Percentiles rank a stretch among this genome's conserved stretches.
Evolutionary conservation across 352 stramenopile genomes (phyloP).

Genomic region (Phytophthora syringae): DNA sequence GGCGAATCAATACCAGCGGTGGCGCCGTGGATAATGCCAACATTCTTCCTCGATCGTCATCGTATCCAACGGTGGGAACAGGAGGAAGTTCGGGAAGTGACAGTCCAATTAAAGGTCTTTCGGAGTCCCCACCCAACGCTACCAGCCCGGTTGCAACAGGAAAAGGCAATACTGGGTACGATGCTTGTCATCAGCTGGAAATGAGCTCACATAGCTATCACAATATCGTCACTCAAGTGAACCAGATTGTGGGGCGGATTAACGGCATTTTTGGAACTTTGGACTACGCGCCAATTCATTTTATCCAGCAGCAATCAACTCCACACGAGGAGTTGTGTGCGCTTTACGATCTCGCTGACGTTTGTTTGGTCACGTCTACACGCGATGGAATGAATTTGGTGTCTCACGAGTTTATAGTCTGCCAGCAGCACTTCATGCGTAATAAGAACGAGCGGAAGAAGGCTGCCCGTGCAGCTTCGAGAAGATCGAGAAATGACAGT

Average conservation of each 20-base stretch:
- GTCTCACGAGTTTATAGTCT: slow-evolving; percentile 90
- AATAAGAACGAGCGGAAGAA: slow-evolving; percentile 76
- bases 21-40: slow-evolving; percentile 8
- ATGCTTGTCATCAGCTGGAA: slow-evolving; percentile 67
- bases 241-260: slow-evolving; percentile 90
- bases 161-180: slow-evolving; percentile 39
- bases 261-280: slow-evolving; percentile 89
- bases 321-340: slow-evolving; percentile 89
- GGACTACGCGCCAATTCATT: slow-evolving; percentile 92
- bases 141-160: slow-evolving; percentile 28
- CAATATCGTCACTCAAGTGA: slow-evolving; percentile 80
- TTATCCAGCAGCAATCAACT: slow-evolving; percentile 85
- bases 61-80: slow-evolving; percentile 27
- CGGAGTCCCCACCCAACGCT: slow-evolving; percentile 31
- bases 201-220: slow-evolving; percentile 82
- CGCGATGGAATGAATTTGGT: slow-evolving; percentile 92
- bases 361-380: slow-evolving; percentile 90
- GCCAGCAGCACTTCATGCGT: slow-evolving; percentile 86
- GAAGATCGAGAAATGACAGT: slow-evolving; percentile 2
- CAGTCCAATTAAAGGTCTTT: slow-evolving; percentile 34
- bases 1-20: slow-evolving; percentile 23
- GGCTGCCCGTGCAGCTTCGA: slow-evolving; percentile 39
- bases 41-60: slow-evolving; percentile 30
- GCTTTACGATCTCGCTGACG: slow-evolving; percentile 89
- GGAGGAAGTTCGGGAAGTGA: slow-evolving; percentile 31